Conservation (phyloP, 805 yeast genomes). For the Pichia manshurica region DNA sequence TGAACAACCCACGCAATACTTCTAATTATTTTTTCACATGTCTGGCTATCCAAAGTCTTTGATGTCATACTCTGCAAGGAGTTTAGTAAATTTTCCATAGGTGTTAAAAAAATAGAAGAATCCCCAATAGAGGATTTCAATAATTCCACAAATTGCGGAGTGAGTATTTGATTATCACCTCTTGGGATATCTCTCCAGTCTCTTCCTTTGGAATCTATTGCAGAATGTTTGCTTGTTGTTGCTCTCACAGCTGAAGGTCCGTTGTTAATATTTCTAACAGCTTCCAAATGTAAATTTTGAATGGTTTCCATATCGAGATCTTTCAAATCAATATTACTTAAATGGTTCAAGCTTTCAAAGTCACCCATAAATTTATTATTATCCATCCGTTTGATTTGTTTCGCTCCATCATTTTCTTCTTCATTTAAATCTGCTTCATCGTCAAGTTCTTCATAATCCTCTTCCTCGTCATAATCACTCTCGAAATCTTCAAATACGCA, state of each 20-base stretch:
- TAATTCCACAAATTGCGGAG: constrained; percentile 22
- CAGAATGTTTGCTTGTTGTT: constrained; percentile 29
- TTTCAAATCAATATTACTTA: constrained; percentile 1
- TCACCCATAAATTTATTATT: constrained; percentile 6
- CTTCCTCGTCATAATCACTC: constrained; percentile 17
- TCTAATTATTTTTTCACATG: constrained; percentile 38
- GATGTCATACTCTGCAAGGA: constrained; percentile 25
- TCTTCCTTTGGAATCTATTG: constrained; percentile 53
- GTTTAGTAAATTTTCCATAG: constrained; percentile 23
- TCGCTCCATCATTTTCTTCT: constrained; percentile 8
- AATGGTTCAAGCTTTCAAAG: neutral
- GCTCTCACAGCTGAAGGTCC: constrained; percentile 34
- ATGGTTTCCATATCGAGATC: constrained; percentile 3
- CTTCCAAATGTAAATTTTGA: constrained; percentile 5
- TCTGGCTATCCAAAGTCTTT: constrained; percentile 22
- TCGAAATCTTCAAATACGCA: constrained; percentile 26
- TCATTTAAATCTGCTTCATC: constrained; percentile 10
- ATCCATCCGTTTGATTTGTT: constrained; percentile 6
- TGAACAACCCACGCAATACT: constrained; percentile 50
- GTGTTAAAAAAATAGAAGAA: constrained; percentile 21
- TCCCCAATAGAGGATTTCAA: constrained; percentile 22
- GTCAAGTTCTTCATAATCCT: constrained; percentile 19
- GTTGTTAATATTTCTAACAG: constrained; percentile 8
- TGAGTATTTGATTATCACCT: constrained; percentile 43
- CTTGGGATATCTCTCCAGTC: constrained; percentile 74